These are phyloP conservation scores for Bremia lactucae DNA, from an alignment of 352 stramenopile genomes.

Conservation along the genomic window DNA sequence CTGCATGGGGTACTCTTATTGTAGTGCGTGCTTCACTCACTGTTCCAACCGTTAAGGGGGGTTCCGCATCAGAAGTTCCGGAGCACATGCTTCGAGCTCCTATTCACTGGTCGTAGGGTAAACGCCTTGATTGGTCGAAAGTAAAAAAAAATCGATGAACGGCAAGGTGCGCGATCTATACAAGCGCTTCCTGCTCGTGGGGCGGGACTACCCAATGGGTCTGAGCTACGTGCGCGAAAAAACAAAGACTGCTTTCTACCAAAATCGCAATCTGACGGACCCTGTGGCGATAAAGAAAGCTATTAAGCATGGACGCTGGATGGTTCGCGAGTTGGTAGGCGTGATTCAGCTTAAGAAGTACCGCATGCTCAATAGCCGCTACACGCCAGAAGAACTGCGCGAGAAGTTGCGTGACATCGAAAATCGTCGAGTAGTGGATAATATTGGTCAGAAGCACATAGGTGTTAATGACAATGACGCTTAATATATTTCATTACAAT, in stretches of 20 bases:
- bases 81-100: background rate
- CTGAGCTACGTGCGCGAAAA: slow-evolving; percentile 86
- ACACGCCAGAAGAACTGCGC: slow-evolving; percentile 74
- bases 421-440: slow-evolving; percentile 18
- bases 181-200: slow-evolving; percentile 90
- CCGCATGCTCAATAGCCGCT: slow-evolving; percentile 88
- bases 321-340: slow-evolving; percentile 93
- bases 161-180: slow-evolving; percentile 92
- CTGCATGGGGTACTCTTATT: slow-evolving; percentile 54
- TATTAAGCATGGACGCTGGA: slow-evolving; percentile 88
- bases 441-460: slow-evolving; percentile 5
- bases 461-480: too few relatives aligned
- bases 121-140: slow-evolving; percentile 9
- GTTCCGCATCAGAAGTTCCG: background rate
- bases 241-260: slow-evolving; percentile 85
- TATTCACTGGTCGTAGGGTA: background rate
- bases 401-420: slow-evolving; percentile 49
- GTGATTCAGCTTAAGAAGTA: slow-evolving; percentile 98
- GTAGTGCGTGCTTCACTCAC: slow-evolving; percentile 7
- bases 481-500: too few relatives aligned
- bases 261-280: slow-evolving; percentile 69
- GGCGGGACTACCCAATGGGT: slow-evolving; percentile 90
- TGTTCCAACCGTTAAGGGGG: too few relatives aligned
- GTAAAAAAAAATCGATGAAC: slow-evolving; percentile 57
- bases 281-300: slow-evolving; percentile 83